Evolutionary conservation across 192 early-diverging fungal species (phyloP), one percentile per base, ranked within the genome.

Genomic region (Lunasporangiospora selenospora): DNA sequence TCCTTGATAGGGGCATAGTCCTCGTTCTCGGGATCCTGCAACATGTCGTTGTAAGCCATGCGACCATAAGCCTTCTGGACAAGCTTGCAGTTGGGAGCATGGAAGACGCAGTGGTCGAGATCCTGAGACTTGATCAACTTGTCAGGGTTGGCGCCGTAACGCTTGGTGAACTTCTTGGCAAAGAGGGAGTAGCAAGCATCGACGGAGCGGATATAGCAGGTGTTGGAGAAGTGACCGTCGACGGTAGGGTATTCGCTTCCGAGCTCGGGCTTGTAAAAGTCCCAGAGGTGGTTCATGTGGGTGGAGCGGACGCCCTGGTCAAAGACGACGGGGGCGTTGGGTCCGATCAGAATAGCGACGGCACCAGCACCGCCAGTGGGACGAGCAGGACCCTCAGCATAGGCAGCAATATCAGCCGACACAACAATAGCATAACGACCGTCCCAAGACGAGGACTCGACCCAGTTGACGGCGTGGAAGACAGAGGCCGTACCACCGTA

Each of bases 201-300:
- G 21, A 98, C 85, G 29, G 95, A 91, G 43, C 87, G 89, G 58
- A 94, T 80, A 77, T 98, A 99, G 81, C 95, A 97, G 16, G 84
- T 84, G 81, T 93, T 93, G 42, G 92, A 93, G 45, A 97, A 89
- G 32, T 93, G 92, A 7, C 98, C 98, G 77, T 99, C 98, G 44
- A 99, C 98, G 33, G 89, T 89, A 48, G 98, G 98, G 83, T 93
- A 99, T 80, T 99, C 98, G 55, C 92, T 95, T 56, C 90, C 88
- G 65, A 98, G 85, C 83, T 99, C 89, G 55, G 98, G 96, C 90
- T 99, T 99, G 89, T 98, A 99, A 61, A 99, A 99, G 66, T 99
- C 98, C 80, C 93, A 99, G 39, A 88, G 89, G 80, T 99, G 94
- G 75, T 95, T 92, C 92, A 99, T 97, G 79, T 96, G 91, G 29